Conservation (phyloP, 306 rosid genomes). For the Oemleria cerasiformis region DNA sequence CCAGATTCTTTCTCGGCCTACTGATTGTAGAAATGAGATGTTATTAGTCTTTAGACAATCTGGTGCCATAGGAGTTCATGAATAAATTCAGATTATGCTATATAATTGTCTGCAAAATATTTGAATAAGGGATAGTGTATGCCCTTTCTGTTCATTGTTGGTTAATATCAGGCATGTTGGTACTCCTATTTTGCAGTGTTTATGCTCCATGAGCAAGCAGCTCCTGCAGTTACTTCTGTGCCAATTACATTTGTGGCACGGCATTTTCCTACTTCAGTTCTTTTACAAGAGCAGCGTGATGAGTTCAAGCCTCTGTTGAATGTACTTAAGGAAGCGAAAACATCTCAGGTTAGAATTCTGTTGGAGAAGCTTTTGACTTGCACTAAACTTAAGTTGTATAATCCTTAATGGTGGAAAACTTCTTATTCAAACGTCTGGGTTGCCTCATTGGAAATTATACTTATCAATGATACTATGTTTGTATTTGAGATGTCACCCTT, state of each 20-base stretch:
- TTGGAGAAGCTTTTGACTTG: background rate
- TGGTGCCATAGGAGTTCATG: background rate
- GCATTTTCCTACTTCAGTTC: constrained; percentile 67
- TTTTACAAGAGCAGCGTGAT: constrained; percentile 73
- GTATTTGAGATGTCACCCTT: background rate
- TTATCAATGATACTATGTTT: background rate
- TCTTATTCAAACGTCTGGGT: background rate
- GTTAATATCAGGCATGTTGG: constrained; percentile 11
- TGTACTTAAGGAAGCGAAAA: constrained; percentile 49
- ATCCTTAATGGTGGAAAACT: background rate
- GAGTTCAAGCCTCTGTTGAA: constrained; percentile 56
- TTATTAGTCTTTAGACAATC: background rate
- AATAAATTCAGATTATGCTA: background rate
- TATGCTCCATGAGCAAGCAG: constrained; percentile 57
- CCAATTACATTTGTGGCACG: constrained; percentile 47
- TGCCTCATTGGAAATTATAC: background rate
- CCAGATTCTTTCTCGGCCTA: background rate
- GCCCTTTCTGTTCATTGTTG: background rate
- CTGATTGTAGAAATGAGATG: background rate
- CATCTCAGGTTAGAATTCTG: constrained; percentile 55
- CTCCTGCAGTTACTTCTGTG: constrained; percentile 40
- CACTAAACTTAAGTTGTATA: background rate
- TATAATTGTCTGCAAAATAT: background rate
- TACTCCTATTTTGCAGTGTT: constrained; percentile 41
- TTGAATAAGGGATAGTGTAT: background rate